Base-by-base conservation (phyloP, 176 grass and related monocot genomes). In the Themeda triandra region DNA sequence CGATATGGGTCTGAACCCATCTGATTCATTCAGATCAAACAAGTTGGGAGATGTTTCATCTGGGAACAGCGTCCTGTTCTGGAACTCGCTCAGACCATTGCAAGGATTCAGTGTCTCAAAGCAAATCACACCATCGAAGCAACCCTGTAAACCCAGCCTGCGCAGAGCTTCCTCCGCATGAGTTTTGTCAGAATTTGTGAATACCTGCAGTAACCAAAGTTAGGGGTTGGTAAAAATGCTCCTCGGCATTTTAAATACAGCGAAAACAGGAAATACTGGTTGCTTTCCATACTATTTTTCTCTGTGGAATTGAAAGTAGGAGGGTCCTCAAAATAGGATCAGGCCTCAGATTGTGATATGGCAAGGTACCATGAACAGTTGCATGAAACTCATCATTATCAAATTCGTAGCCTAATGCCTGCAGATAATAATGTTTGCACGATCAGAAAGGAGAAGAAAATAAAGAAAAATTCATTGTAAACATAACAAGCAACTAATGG, bases 301-400 rank as follows among this genome's bases (percentile, higher is more conserved):
- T 93, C 23, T 83, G 91, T 59, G 84, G 84, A 90, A 87, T 89
- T 14, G 91, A 93, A 71, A 93, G 88, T 40, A 96, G 70, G 49
- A 96, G 86, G 76, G 48, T 80, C 69, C 88, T 89, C 84, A 96
- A 62, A 63, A 89, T 60, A 80, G 91, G 81, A 45, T 96, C 88
- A 25, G 89, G 88, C 63, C 80, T 91, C 30, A 96, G 41, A 53
- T 76, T 85, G 37, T 91, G 86, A 85, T 93, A 93, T 49, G 91
- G 94, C 80, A 96, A 79, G 82, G 82, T 91, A 72, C 91, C 94
- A 63, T 96, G 88, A 87, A 91, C 91, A 87, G 76, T 85, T 80
- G 83, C 73, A 87, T 93, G 94, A 48, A 92, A 96, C 62, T 91
- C 91, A 64, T 93, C 80, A 1, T 86, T 87, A 36, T 91, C 88